These are phyloP conservation scores for Spiraea crenata DNA, from an alignment of 331 rosid genomes.

Conservation along the genomic window DNA sequence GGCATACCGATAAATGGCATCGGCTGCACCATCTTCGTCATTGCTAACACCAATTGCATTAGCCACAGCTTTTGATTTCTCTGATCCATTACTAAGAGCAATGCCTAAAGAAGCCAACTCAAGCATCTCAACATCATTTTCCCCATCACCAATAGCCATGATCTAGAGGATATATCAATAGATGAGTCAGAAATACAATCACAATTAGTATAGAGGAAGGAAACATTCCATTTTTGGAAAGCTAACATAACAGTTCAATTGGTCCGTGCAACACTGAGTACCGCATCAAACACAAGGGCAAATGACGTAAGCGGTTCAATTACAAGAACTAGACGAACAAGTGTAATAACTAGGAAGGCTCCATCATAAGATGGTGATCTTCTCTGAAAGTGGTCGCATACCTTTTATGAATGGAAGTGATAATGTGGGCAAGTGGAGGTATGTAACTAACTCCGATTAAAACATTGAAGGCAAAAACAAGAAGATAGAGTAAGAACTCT, in stretches of 20 bases:
- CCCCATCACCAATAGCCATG: conserved; percentile 98
- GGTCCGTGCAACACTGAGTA: no score
- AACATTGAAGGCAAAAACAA: not conserved
- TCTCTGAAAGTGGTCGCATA: not conserved
- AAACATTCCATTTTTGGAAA: not conserved
- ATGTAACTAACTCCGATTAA: not conserved
- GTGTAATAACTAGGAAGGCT: no score
- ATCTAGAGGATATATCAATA: conserved; percentile 38
- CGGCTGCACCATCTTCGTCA: conserved; percentile 92
- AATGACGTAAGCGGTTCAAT: no score
- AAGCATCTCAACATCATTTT: conserved; percentile 91
- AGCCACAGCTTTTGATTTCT: conserved; percentile 81
- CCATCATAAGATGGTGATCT: not conserved
- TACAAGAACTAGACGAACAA: no score
- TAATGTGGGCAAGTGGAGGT: not conserved
- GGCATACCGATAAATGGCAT: conserved; percentile 82
- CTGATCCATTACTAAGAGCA: conserved; percentile 86
- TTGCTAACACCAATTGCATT: conserved; percentile 73
- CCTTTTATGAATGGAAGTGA: not conserved
- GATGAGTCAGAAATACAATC: conserved; percentile 11
- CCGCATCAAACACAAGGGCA: no score
- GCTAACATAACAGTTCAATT: no score
- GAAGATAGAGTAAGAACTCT: not conserved
- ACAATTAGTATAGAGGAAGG: conserved; percentile 5
- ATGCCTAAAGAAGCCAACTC: conserved; percentile 83